These are phyloP conservation scores for Picea glauca DNA, from an alignment of 75 land plant genomes.

Conservation along the genomic window DNA sequence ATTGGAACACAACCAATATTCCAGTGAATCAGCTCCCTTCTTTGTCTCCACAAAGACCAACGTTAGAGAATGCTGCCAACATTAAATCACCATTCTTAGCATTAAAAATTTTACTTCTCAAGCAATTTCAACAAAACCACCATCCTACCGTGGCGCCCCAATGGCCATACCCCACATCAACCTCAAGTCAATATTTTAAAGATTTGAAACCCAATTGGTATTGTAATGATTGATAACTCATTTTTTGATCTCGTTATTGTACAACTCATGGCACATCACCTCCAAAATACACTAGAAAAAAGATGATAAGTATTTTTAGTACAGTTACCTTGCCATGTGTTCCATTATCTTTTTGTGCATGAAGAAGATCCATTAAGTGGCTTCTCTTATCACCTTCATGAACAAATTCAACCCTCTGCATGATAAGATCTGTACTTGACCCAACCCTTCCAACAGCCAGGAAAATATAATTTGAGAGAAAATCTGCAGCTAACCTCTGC, in stretches of 20 bases:
- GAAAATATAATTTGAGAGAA: slow-evolving; percentile 64
- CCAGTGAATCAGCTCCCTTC: slow-evolving; percentile 53
- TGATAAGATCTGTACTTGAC: slow-evolving; percentile 70
- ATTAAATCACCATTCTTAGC: slow-evolving; percentile 3
- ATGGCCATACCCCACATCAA: not conserved
- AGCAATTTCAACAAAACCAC: not conserved
- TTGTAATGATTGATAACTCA: not conserved
- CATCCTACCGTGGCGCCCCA: not conserved
- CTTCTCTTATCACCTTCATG: slow-evolving; percentile 61
- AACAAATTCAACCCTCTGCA: slow-evolving; percentile 66
- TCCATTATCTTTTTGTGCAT: slow-evolving; percentile 43
- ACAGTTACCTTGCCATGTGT: slow-evolving; percentile 36
- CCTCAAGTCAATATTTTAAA: not conserved
- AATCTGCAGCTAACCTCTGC: slow-evolving; percentile 76
- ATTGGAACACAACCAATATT: slow-evolving; percentile 46
- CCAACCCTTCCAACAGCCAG: slow-evolving; percentile 82
- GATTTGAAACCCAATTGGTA: not conserved
- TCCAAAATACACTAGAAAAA: not conserved
- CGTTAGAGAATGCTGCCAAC: slow-evolving; percentile 37
- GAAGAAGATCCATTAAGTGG: slow-evolving; percentile 65
- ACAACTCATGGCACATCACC: not conserved
- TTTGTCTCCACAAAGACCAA: slow-evolving; percentile 60
- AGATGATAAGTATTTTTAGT: slow-evolving; percentile 5
- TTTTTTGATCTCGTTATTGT: not conserved
- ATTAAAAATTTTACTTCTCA: not conserved